A percentile compares a stretch with the other conserved stretches of the same genome.
Evolutionary conservation across 2,329 filamentous ascomycete genomes (phyloP).

Genomic region (Mycosphaerella sp.): DNA sequence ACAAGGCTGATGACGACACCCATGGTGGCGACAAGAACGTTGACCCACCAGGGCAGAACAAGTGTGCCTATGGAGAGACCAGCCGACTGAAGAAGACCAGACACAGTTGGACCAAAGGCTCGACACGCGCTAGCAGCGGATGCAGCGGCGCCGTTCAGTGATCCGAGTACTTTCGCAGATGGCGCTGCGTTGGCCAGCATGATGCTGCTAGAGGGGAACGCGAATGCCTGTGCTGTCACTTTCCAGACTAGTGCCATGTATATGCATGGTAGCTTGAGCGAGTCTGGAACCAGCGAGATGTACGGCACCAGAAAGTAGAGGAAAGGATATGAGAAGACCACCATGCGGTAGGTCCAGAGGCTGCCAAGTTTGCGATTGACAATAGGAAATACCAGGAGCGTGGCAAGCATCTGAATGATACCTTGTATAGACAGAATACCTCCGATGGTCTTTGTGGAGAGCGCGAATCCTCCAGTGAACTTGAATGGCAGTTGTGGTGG

Average conservation of each 20-base stretch:
- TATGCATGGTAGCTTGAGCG: slow-evolving; percentile 65
- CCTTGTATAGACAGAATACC: slow-evolving; percentile 85
- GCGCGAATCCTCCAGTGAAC: slow-evolving; percentile 79
- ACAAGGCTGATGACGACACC: slow-evolving; percentile 70
- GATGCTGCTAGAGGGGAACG: slow-evolving; percentile 85
- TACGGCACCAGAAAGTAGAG: slow-evolving; percentile 88
- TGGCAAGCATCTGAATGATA: slow-evolving; percentile 79
- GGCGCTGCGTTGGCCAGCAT: slow-evolving; percentile 84
- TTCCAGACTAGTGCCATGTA: slow-evolving; percentile 80
- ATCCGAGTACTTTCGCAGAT: slow-evolving; percentile 76
- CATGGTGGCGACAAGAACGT: slow-evolving; percentile 65
- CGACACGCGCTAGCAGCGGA: slow-evolving; percentile 85
- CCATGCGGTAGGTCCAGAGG: slow-evolving; percentile 72
- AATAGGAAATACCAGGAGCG: slow-evolving; percentile 75
- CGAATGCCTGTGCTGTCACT: slow-evolving; percentile 84
- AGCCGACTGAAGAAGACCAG: slow-evolving; percentile 74
- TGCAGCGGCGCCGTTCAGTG: slow-evolving; percentile 86
- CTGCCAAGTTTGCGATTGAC: slow-evolving; percentile 70
- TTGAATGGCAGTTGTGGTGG: slow-evolving; percentile 68
- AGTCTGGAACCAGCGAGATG: slow-evolving; percentile 71
- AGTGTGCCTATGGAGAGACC: slow-evolving; percentile 77
- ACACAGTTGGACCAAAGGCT: slow-evolving; percentile 81
- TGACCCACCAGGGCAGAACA: slow-evolving; percentile 90
- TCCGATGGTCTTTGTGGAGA: slow-evolving; percentile 78
- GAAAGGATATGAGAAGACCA: slow-evolving; percentile 75